Base-by-base conservation (phyloP, 192 early-diverging fungal genomes). In the Pecoramyces ruminantium region DNA sequence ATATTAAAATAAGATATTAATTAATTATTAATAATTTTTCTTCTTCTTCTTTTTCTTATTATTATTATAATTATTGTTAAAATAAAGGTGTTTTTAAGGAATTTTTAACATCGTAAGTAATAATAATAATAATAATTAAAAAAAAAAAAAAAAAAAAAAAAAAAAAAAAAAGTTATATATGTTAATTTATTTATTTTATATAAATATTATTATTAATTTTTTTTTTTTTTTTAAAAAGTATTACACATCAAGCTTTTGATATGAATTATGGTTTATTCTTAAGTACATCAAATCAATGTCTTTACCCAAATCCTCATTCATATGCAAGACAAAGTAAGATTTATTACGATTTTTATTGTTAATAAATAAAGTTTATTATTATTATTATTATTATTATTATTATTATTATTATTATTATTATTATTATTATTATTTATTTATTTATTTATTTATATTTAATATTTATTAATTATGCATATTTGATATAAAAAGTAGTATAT, bases 81-180 rank as follows among this genome's bases (percentile, higher is more conserved):
- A 15, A 29, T n/a, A n/a, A n/a, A n/a, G 29, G 97, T 39, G 92
- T 99, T 16, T 99, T 99, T 84, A 99, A 99, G 78, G 97, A 99
- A 85, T 99, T 99, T 82, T 85, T 99, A 40, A 97, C 94, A 13
- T 82, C 86, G 84, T 92, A 89, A 80, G 87, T 85, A 29, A 29
- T 29, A 15, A 40, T 34, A 34, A 8, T 8, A 34, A 34, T 34
- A 8, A 34, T 34, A 34, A 8, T 34, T 34, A 34, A 34, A 8
- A 11, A 8, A 8, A 8, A 34, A 34, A 34, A 34, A 34, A 34
- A 8, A 34, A 34, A n/a, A n/a, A n/a, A n/a, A n/a, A n/a, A n/a
- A n/a, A n/a, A n/a, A n/a, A n/a, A n/a, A n/a, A n/a, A n/a, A n/a
- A n/a, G n/a, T n/a, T n/a, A n/a, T n/a, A n/a, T n/a, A n/a, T n/a